These are phyloP conservation scores for Mortierella polycephala DNA, from an alignment of 371 early-diverging fungal species.

Conservation along the genomic window DNA sequence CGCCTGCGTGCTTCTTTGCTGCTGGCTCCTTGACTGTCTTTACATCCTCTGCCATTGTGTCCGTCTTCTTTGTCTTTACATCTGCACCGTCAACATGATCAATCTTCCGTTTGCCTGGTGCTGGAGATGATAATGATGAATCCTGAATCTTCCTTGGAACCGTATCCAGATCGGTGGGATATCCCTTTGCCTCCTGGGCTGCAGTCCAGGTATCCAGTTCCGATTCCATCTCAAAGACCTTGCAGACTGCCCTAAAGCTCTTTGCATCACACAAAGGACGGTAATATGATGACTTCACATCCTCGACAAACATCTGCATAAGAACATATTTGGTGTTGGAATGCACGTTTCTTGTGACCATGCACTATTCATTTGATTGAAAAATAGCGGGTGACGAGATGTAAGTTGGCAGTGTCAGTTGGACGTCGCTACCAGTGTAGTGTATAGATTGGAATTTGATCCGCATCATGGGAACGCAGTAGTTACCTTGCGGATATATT, in stretches of 20 bases:
- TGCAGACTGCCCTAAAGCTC: slow-evolving; percentile 60
- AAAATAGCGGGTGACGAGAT: not conserved
- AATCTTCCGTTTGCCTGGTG: slow-evolving; percentile 35
- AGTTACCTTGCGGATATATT: slow-evolving; percentile 74
- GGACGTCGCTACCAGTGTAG: too few species aligned
- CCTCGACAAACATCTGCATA: slow-evolving; percentile 82
- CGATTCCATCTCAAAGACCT: slow-evolving; percentile 36
- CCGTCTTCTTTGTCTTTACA: not conserved
- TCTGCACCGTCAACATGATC: slow-evolving; percentile 5
- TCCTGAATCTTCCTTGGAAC: slow-evolving; percentile 13
- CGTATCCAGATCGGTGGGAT: slow-evolving; percentile 32
- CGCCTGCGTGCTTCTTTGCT: slow-evolving; percentile 22
- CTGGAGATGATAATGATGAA: not conserved
- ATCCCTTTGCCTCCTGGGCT: slow-evolving; percentile 30
- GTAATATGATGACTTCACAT: slow-evolving; percentile 62
- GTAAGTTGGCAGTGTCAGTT: not conserved
- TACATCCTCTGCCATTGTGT: not conserved
- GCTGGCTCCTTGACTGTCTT: not conserved
- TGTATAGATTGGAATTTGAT: not conserved
- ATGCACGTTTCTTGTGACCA: slow-evolving; percentile 71
- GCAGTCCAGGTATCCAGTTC: slow-evolving; percentile 42
- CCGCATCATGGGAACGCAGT: not conserved
- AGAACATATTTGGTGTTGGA: slow-evolving; percentile 91
- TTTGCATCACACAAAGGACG: slow-evolving; percentile 61
- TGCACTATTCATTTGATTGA: slow-evolving; percentile 44